Conservation (phyloP, 306 rosid genomes). For the Fragaria vesca region DNA sequence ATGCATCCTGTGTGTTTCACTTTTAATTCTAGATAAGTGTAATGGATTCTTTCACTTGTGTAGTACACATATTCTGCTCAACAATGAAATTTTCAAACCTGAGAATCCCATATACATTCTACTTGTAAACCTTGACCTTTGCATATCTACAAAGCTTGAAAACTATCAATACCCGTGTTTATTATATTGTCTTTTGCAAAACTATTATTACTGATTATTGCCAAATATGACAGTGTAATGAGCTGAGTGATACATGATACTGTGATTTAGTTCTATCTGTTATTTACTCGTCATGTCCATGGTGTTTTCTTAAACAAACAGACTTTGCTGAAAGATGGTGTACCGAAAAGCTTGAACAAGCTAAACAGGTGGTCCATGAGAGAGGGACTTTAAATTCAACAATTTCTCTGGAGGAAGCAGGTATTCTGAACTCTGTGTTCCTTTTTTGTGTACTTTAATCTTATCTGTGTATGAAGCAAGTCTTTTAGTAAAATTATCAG, state of each 20-base stretch:
- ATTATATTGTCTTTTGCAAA: background rate
- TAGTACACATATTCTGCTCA: background rate
- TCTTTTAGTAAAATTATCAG: slow-evolving; percentile 11
- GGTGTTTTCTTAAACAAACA: slow-evolving; percentile 28
- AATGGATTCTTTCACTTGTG: slow-evolving; percentile 5
- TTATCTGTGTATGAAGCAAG: slow-evolving; percentile 1
- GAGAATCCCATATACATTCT: background rate
- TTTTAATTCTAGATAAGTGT: background rate
- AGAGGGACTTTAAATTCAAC: slow-evolving; percentile 41
- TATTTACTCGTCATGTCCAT: slow-evolving; percentile 12
- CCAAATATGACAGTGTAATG: background rate
- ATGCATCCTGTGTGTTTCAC: background rate
- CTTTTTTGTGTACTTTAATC: slow-evolving; percentile 7
- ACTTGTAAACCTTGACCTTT: background rate
- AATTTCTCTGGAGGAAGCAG: slow-evolving; percentile 58
- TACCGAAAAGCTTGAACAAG: slow-evolving; percentile 59
- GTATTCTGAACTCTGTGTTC: slow-evolving; percentile 31
- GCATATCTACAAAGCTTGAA: background rate
- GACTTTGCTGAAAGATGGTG: slow-evolving; percentile 84
- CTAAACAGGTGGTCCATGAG: slow-evolving; percentile 39
- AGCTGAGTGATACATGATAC: background rate
- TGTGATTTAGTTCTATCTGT: slow-evolving; percentile 1
- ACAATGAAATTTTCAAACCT: background rate
- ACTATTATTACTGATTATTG: background rate
- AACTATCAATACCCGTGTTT: background rate